Evolutionary conservation across 2,329 filamentous ascomycete genomes (phyloP), one percentile per base, ranked within the genome.

Genomic region (Clarireedia hainanense): DNA sequence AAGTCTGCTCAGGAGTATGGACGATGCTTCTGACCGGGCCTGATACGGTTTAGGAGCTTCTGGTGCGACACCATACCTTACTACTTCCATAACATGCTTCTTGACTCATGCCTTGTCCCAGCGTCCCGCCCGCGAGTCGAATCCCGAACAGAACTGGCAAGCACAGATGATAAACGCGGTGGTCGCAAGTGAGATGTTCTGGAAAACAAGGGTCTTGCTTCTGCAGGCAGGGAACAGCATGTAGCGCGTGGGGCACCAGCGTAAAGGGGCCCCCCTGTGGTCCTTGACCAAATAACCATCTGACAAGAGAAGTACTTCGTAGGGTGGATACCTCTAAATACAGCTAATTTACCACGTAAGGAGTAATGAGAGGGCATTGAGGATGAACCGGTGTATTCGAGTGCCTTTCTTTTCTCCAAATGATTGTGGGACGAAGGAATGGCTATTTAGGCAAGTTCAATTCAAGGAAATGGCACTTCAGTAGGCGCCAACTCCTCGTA

Each of bases 61-160:
- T 52, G 37, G 52, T 43, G 52, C 36, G 46, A 27, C 24, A 50
- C 24, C 24, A 20, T 50, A 34, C 24, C 46, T 54, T 54, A 24
- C 50, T 17, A 47, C 45, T 36, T 43, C 36, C 37, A 50, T 34
- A 40, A 10, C 37, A 43, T 23, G 26, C 26, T 37, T 40, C 36
- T 37, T 50, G 52, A 45, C 17, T 36, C 30, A 37, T 27, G 24
- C 24, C 5, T 36, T 23, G 10, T 20, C 17, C 40, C 26, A 55
- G 47, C 46, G 47, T 45, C 50, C 46, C 34, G 27, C 52, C 24
- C 39, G 52, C 30, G 14, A 50, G 6, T 42, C 36, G 30, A 23
- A 50, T 40, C n/a, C 39, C 23, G 34, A 36, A 23, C 27, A 52
- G 30, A 10, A 12, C 46, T 49, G 7, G 36, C 52, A 54, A 54